These are phyloP conservation scores for Trichophyton verrucosum DNA, from an alignment of 2,329 filamentous ascomycete genomes.

Conservation along the genomic window DNA sequence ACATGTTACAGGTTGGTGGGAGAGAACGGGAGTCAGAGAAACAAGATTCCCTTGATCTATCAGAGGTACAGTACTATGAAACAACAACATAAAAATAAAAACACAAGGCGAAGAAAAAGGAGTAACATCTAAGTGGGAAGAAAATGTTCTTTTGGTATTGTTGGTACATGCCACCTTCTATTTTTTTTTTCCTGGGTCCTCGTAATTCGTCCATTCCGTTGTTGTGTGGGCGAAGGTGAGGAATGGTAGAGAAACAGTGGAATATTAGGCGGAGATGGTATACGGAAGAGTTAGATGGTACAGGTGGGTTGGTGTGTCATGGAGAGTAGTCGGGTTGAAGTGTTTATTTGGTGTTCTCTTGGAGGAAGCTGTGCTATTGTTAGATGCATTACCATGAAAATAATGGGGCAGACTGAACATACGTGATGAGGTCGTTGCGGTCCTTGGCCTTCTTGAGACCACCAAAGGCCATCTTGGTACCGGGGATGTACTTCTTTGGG, in stretches of 20 bases:
- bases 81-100: not conserved
- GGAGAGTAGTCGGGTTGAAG: not conserved
- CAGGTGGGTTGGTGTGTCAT: conserved; percentile 6
- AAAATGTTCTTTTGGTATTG: conserved; percentile 2
- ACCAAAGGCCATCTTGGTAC: conserved; percentile 99
- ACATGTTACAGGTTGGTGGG: not conserved
- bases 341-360: conserved; percentile 11
- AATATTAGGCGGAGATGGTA: not conserved
- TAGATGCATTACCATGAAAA: not conserved
- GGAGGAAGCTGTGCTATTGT: conserved; percentile 7
- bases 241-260: not conserved
- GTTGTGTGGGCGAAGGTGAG: not conserved
- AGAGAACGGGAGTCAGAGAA: not conserved
- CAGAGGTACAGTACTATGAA: not conserved
- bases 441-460: conserved; percentile 99
- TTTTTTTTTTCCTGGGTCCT: not conserved
- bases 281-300: not conserved
- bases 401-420: conserved; percentile 34
- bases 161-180: conserved; percentile 1
- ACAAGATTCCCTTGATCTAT: not conserved
- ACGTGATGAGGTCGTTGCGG: conserved; percentile 97
- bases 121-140: not conserved
- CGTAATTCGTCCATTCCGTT: not conserved
- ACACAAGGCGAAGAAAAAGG: not conserved
- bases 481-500: conserved; percentile 99